Conservation (phyloP, 2,329 filamentous ascomycete genomes). For the Fusarium duplospermum region DNA sequence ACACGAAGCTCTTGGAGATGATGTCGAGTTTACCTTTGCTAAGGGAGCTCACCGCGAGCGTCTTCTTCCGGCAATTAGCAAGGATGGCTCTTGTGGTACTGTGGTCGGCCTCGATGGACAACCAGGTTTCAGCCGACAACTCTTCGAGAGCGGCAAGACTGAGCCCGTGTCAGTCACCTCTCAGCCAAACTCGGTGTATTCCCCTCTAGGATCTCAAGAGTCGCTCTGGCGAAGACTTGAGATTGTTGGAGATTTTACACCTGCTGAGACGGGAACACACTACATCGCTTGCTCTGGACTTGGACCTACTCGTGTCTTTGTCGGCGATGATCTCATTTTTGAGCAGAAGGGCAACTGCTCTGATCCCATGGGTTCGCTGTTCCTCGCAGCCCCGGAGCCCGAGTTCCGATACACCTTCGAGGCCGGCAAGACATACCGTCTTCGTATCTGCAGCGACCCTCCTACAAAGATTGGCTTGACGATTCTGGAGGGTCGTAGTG, state of each 20-base stretch:
- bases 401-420: conserved; percentile 42
- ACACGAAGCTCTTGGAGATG: conserved; percentile 31
- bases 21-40: conserved; percentile 39
- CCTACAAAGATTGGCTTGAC: conserved; percentile 44
- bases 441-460: conserved; percentile 44
- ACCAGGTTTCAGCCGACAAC: conserved; percentile 43
- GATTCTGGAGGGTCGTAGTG: conserved; percentile 45
- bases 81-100: conserved; percentile 26
- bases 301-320: conserved; percentile 41
- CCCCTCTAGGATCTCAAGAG: conserved; percentile 41
- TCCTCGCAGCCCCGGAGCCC: conserved; percentile 41
- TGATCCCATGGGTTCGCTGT: conserved; percentile 47
- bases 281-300: conserved; percentile 47
- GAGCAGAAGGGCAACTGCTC: conserved; percentile 43
- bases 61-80: conserved; percentile 28
- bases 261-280: conserved; percentile 41
- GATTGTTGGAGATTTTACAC: conserved; percentile 46
- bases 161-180: conserved; percentile 32
- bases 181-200: conserved; percentile 36
- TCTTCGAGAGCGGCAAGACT: conserved; percentile 36
- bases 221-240: conserved; percentile 41
- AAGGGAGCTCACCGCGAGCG: conserved; percentile 39
- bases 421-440: conserved; percentile 41
- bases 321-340: conserved; percentile 44
- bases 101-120: conserved; percentile 44